Evolutionary conservation across 768 basidiomycete species (phyloP).

Genomic region (Suillus variegatus): DNA sequence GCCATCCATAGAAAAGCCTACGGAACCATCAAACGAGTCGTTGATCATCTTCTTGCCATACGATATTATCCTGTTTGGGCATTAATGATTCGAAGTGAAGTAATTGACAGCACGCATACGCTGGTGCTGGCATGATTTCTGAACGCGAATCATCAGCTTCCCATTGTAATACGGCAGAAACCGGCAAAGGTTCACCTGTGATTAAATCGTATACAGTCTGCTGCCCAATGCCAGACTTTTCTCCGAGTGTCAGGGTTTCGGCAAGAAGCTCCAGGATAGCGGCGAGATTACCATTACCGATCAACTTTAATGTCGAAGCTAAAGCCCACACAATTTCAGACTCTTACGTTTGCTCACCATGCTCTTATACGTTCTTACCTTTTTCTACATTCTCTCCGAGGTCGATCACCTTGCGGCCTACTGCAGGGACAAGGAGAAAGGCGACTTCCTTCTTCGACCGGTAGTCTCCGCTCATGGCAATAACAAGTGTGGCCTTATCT

Average conservation of each 20-base stretch:
- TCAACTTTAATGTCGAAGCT: constrained; percentile 75
- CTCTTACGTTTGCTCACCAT: not conserved
- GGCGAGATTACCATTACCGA: constrained; percentile 78
- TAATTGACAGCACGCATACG: constrained; percentile 33
- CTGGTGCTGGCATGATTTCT: constrained; percentile 73
- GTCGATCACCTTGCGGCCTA: constrained; percentile 77
- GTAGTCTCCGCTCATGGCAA: constrained; percentile 80
- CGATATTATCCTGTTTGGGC: constrained; percentile 41
- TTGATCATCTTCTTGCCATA: constrained; percentile 72
- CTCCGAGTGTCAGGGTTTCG: constrained; percentile 82
- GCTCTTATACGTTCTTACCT: constrained; percentile 39
- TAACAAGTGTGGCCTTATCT: constrained; percentile 61
- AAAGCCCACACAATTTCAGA: constrained; percentile 4
- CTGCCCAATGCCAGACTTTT: constrained; percentile 79
- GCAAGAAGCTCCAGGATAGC: constrained; percentile 79
- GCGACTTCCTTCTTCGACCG: constrained; percentile 82
- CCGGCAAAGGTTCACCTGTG: constrained; percentile 45
- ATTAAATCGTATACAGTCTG: constrained; percentile 56
- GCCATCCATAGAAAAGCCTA: constrained; percentile 81
- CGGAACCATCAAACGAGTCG: constrained; percentile 72
- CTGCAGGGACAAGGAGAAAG: constrained; percentile 75
- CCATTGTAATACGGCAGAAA: constrained; percentile 1
- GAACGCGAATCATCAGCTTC: constrained; percentile 19
- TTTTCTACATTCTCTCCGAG: constrained; percentile 86
- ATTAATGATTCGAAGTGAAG: constrained; percentile 7